These are phyloP conservation scores for Cercophora sp. DNA, from an alignment of 495 filamentous ascomycete species.

Conservation along the genomic window DNA sequence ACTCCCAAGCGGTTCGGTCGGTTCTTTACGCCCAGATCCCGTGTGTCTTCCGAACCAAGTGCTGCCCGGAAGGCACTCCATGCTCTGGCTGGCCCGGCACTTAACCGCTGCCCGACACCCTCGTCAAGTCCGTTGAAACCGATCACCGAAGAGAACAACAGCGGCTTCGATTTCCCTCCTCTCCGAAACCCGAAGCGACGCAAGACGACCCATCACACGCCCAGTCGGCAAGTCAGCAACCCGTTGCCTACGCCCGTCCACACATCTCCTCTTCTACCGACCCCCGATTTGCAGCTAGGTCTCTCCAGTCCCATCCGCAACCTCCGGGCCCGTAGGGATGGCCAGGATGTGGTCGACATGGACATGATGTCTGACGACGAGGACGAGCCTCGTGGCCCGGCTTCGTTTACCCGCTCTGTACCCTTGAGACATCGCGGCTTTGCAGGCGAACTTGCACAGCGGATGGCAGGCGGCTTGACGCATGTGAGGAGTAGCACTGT, in stretches of 20 bases:
- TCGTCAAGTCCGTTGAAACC: conserved; percentile 44
- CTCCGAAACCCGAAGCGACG: conserved; percentile 34
- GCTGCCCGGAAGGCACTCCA: conserved; percentile 61
- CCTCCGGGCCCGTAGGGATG: conserved; percentile 27
- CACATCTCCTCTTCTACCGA: conserved; percentile 24
- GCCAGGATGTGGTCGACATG: conserved; percentile 16
- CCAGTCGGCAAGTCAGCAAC: conserved; percentile 11
- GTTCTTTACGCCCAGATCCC: conserved; percentile 74
- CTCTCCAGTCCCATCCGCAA: conserved; percentile 37
- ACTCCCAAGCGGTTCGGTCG: conserved; percentile 71
- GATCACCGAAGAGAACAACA: conserved; percentile 28
- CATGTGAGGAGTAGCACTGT: conserved; percentile 29
- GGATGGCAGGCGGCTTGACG: conserved; percentile 36
- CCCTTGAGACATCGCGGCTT: conserved; percentile 38
- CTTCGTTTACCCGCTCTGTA: conserved; percentile 15
- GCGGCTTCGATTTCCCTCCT: conserved; percentile 22
- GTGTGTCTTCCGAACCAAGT: conserved; percentile 42
- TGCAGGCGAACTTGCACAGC: conserved; percentile 38
- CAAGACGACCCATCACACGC: conserved; percentile 36
- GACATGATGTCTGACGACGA: conserved; percentile 23
- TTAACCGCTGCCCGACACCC: conserved; percentile 55
- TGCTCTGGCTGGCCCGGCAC: conserved; percentile 61
- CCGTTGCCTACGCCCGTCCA: conserved; percentile 11
- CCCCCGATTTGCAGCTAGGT: conserved; percentile 21
- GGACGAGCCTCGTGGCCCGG: conserved; percentile 19